Percentiles rank a stretch among this genome's conserved stretches.
Conservation (phyloP, 2,329 filamentous ascomycete species). For the Lasiodiplodia theobromae region DNA sequence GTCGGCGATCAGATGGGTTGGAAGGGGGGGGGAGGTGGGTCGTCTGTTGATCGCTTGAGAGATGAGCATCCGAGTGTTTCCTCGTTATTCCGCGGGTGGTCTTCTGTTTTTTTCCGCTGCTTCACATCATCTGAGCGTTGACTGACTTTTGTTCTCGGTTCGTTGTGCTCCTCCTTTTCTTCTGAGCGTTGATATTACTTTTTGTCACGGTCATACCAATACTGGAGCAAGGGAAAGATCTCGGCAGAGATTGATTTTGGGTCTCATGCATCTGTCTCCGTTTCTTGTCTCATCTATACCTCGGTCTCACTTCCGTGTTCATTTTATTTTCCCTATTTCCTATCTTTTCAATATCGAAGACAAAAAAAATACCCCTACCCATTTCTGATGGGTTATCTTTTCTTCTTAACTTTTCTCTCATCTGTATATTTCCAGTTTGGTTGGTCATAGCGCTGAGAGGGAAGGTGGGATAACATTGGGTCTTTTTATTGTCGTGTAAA, state of each 20-base stretch:
- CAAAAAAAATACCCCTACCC: slow-evolving; percentile 20
- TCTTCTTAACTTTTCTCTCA: background rate
- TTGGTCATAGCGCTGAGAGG: slow-evolving; percentile 4
- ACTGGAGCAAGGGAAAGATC: slow-evolving; percentile 18
- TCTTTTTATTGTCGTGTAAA: slow-evolving; percentile 5
- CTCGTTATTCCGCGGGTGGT: background rate
- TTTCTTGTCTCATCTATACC: slow-evolving; percentile 3
- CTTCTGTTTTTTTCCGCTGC: slow-evolving; percentile 1
- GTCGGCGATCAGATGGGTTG: background rate
- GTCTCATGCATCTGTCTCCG: background rate
- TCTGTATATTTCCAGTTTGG: background rate
- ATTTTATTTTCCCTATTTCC: background rate
- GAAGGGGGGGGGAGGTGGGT: background rate
- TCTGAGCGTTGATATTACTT: slow-evolving; percentile 19
- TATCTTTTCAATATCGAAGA: slow-evolving; percentile 3
- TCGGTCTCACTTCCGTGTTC: background rate
- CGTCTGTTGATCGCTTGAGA: slow-evolving; percentile 18
- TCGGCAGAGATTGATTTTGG: slow-evolving; percentile 10
- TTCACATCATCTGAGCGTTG: slow-evolving; percentile 17
- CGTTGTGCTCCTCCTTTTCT: background rate
- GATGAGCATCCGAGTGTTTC: slow-evolving; percentile 25
- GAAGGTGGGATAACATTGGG: background rate
- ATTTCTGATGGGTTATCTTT: background rate
- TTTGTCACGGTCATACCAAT: slow-evolving; percentile 8
- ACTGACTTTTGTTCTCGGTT: background rate